Conservation (phyloP, 163 green algal genomes). For the Chlamydomonas reinhardtii region DNA sequence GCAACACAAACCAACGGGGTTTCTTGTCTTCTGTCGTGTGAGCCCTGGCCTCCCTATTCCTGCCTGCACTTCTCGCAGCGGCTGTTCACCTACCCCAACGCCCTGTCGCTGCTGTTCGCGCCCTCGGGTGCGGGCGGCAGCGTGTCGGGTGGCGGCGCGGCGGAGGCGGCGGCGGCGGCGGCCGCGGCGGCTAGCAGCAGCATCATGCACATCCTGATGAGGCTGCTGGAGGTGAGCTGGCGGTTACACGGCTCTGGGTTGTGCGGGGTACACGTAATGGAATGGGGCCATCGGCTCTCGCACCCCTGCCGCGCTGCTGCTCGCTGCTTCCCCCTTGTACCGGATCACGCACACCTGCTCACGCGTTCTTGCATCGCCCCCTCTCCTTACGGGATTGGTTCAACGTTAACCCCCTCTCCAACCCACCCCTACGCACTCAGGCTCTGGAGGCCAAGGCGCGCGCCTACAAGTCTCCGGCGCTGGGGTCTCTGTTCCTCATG, state of each 20-base stretch:
- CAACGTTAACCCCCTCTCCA: too few species aligned
- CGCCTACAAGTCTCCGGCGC: constrained; percentile 69
- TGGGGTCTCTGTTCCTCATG: constrained; percentile 80
- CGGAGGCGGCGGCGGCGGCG: background rate
- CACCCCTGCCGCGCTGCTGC: too few species aligned
- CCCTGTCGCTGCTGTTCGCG: constrained; percentile 66
- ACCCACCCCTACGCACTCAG: too few species aligned
- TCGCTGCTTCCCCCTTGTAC: too few species aligned
- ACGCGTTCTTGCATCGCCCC: too few species aligned
- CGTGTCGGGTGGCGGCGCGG: background rate
- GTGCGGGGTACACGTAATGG: background rate
- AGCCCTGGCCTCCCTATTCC: too few species aligned
- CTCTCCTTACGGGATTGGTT: too few species aligned
- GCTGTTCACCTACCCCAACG: constrained; percentile 67
- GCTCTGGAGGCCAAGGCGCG: constrained; percentile 54
- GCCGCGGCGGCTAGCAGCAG: constrained; percentile 1
- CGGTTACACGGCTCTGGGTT: too few species aligned
- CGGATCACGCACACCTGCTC: too few species aligned
- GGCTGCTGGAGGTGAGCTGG: constrained; percentile 28
- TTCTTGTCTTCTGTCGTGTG: too few species aligned
- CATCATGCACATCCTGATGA: constrained; percentile 52
- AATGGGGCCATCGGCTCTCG: too few species aligned
- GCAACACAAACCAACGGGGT: too few species aligned
- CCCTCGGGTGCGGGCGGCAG: background rate
- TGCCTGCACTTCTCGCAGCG: constrained; percentile 9